These are phyloP conservation scores for Globisporangium emineosum DNA, from an alignment of 352 stramenopile genomes.

Conservation along the genomic window DNA sequence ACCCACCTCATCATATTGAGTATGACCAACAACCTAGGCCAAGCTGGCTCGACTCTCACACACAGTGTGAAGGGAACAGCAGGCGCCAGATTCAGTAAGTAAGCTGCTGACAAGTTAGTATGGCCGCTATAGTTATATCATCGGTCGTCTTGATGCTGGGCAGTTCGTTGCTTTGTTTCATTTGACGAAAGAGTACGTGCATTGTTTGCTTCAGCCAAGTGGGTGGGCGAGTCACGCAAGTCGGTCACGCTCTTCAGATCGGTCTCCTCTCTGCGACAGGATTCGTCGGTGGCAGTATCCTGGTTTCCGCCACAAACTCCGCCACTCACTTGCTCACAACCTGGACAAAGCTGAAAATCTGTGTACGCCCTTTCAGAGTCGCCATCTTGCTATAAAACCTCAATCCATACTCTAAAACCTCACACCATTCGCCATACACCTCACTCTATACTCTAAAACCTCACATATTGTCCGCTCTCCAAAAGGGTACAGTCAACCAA, in stretches of 20 bases:
- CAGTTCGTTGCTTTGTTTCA: no score
- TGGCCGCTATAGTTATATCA: no score
- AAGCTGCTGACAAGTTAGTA: no score
- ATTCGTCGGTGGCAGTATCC: neutral
- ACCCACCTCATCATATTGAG: no score
- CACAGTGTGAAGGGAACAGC: no score
- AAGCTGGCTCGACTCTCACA: no score
- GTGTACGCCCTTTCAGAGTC: constrained; percentile 4
- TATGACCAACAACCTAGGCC: no score
- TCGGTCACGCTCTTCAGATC: neutral
- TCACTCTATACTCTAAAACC: neutral
- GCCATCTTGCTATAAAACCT: neutral
- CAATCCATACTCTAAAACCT: neutral
- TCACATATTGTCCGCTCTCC: neutral
- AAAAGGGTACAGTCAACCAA: neutral
- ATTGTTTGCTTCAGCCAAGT: no score
- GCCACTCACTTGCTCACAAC: neutral
- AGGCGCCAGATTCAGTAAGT: no score
- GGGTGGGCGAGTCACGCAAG: neutral
- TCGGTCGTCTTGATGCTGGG: no score
- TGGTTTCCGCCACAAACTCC: neutral
- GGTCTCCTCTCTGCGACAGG: neutral
- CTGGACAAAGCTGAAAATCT: neutral
- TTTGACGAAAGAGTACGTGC: no score
- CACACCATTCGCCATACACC: neutral